A percentile compares a stretch with the other conserved stretches of the same genome.
Conservation (phyloP, 495 filamentous ascomycete genomes). For the Physcia stellaris region DNA sequence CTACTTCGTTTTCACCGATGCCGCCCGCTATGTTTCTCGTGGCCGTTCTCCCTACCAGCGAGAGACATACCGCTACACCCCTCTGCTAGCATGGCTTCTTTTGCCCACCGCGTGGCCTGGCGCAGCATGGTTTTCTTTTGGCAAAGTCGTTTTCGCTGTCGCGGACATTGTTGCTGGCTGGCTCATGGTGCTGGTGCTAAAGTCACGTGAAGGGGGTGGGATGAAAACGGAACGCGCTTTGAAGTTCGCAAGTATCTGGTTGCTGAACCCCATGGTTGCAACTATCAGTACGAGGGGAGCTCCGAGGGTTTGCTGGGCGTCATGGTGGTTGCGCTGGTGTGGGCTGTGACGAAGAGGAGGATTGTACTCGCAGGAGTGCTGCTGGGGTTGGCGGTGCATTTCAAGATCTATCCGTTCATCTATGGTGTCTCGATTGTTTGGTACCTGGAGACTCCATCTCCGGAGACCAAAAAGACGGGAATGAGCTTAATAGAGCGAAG, state of each 20-base stretch:
- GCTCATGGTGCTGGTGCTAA: constrained; percentile 58
- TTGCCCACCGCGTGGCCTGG: constrained; percentile 58
- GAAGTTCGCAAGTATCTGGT: constrained; percentile 71
- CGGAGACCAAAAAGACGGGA: not conserved
- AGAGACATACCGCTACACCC: constrained; percentile 95
- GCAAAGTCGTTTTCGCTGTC: constrained; percentile 74
- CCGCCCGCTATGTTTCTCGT: constrained; percentile 57
- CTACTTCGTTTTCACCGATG: constrained; percentile 98
- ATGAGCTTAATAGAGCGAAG: not conserved
- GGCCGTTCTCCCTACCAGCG: constrained; percentile 65
- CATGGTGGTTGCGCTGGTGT: constrained; percentile 66
- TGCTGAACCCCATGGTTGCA: constrained; percentile 96
- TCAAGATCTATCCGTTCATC: constrained; percentile 97
- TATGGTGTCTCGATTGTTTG: constrained; percentile 78
- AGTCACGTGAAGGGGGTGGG: constrained; percentile 17
- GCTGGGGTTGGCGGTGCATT: constrained; percentile 77
- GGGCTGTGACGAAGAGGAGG: constrained; percentile 51
- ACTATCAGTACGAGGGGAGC: constrained; percentile 84
- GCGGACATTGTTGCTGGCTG: constrained; percentile 79
- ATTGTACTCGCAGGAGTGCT: constrained; percentile 57
- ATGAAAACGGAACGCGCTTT: constrained; percentile 43
- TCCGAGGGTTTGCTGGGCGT: constrained; percentile 83
- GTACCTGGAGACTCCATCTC: constrained; percentile 52
- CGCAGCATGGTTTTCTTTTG: constrained; percentile 59
- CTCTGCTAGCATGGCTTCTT: constrained; percentile 78